A percentile compares a stretch with the other conserved stretches of the same genome.
Conservation (phyloP, 2,329 filamentous ascomycete genomes). For the Daldinia sp. region DNA sequence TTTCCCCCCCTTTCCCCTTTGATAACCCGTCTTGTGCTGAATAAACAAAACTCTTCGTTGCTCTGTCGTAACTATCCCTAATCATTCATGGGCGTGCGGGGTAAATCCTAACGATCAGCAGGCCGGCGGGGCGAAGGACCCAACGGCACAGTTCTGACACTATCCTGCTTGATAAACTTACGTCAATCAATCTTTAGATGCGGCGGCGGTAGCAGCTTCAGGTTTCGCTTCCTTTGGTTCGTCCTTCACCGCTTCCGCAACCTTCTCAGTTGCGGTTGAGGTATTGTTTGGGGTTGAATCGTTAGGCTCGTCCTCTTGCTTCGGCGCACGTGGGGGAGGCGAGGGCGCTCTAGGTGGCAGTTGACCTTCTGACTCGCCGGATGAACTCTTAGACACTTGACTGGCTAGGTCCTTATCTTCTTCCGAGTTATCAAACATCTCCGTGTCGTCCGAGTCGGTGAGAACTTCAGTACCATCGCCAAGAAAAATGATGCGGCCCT, state of each 20-base stretch:
- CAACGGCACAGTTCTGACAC: slow-evolving; percentile 20
- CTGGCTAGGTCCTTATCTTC: slow-evolving; percentile 87
- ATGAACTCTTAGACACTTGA: slow-evolving; percentile 74
- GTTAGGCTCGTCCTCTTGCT: slow-evolving; percentile 39
- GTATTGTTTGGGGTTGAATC: slow-evolving; percentile 40
- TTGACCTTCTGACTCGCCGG: slow-evolving; percentile 41
- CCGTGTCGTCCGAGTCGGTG: slow-evolving; percentile 86
- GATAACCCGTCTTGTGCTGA: slow-evolving; percentile 36
- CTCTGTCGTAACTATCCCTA: slow-evolving; percentile 39
- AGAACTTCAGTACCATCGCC: slow-evolving; percentile 94
- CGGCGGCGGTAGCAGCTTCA: slow-evolving; percentile 27
- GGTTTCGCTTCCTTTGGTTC: slow-evolving; percentile 40
- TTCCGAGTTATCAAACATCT: slow-evolving; percentile 89
- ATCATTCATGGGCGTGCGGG: slow-evolving; percentile 34
- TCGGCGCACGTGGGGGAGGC: slow-evolving; percentile 44
- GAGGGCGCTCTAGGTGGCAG: slow-evolving; percentile 47
- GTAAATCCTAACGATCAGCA: slow-evolving; percentile 31
- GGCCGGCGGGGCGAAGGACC: slow-evolving; percentile 16
- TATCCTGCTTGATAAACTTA: slow-evolving; percentile 29
- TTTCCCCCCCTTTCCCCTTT: slow-evolving; percentile 21
- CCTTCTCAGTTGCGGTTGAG: slow-evolving; percentile 35
- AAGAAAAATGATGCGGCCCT: slow-evolving; percentile 90
- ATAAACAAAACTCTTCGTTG: slow-evolving; percentile 40
- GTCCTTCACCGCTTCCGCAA: slow-evolving; percentile 40
- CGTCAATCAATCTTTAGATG: slow-evolving; percentile 41